Conservation (phyloP, 176 grass and related monocot species). For the Triticum dicoccoides region DNA sequence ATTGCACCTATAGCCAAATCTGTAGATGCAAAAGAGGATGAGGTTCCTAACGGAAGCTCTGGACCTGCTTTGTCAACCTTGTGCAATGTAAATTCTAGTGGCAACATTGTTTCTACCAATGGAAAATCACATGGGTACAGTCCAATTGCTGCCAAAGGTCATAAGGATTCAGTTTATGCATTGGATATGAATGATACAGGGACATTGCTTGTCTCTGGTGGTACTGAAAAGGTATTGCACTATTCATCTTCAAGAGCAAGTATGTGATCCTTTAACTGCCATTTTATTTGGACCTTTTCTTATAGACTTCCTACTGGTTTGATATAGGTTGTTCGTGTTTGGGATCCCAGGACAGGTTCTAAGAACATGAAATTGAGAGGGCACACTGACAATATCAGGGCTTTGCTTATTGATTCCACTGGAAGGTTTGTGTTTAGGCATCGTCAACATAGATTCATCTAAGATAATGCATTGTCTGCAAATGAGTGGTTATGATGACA, state of each 20-base stretch:
- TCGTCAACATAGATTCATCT: conserved; percentile 19
- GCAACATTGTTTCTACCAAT: conserved; percentile 57
- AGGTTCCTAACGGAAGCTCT: conserved; percentile 69
- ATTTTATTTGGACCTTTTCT: background rate
- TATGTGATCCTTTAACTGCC: background rate
- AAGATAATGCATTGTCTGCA: background rate
- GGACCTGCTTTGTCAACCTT: conserved; percentile 65
- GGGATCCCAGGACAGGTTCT: conserved; percentile 81
- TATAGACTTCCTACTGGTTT: conserved; percentile 18
- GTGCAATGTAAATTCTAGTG: conserved; percentile 52
- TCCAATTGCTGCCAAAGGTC: conserved; percentile 80
- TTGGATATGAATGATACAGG: conserved; percentile 92
- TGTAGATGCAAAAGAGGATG: conserved; percentile 66
- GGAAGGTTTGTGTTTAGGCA: conserved; percentile 63
- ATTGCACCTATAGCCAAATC: conserved; percentile 68
- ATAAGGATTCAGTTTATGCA: conserved; percentile 99
- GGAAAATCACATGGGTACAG: conserved; percentile 70
- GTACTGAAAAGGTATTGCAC: conserved; percentile 83
- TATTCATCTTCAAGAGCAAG: background rate
- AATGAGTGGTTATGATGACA: background rate
- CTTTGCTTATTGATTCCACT: conserved; percentile 89
- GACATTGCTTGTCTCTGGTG: conserved; percentile 89
- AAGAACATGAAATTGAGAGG: conserved; percentile 97
- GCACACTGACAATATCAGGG: conserved; percentile 90
- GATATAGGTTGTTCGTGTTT: conserved; percentile 84